Evolutionary conservation across 2,329 filamentous ascomycete species (phyloP).

Genomic region (Rutstroemia sp.): DNA sequence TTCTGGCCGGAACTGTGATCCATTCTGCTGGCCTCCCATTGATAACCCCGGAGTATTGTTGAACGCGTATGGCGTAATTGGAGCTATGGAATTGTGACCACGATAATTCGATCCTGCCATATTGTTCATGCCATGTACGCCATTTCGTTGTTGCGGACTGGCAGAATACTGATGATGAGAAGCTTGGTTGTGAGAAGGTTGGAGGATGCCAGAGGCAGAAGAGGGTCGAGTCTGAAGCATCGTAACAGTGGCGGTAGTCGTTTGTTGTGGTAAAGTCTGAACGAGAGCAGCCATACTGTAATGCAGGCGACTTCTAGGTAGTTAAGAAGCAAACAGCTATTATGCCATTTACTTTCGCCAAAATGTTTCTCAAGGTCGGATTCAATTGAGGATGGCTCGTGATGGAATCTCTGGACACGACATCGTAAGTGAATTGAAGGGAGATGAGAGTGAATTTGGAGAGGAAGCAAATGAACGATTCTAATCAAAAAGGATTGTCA

Average conservation of each 20-base stretch:
- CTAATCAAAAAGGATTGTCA: neutral
- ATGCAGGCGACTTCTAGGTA: constrained; percentile 11
- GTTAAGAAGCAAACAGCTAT: constrained; percentile 21
- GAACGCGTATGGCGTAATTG: constrained; percentile 72
- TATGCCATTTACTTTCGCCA: constrained; percentile 14
- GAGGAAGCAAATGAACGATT: neutral
- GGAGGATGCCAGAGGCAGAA: constrained; percentile 49
- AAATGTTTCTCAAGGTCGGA: constrained; percentile 9
- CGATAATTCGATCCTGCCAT: constrained; percentile 44
- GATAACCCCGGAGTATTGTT: constrained; percentile 61
- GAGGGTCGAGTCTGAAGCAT: constrained; percentile 69
- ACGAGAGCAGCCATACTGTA: constrained; percentile 76
- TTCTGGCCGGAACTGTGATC: constrained; percentile 48
- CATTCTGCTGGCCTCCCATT: constrained; percentile 32
- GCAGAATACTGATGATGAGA: constrained; percentile 41
- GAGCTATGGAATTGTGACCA: constrained; percentile 40
- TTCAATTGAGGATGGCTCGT: neutral
- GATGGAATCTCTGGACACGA: constrained; percentile 12
- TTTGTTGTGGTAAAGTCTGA: constrained; percentile 72
- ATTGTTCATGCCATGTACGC: constrained; percentile 43
- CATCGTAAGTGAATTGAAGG: constrained; percentile 5
- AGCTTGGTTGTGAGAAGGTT: constrained; percentile 27
- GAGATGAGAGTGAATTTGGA: constrained; percentile 8
- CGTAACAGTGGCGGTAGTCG: constrained; percentile 61
- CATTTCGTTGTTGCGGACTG: constrained; percentile 41